Evolutionary conservation across 2,329 filamentous ascomycete genomes (phyloP).

Genomic region (Phyllosticta ampelicida): DNA sequence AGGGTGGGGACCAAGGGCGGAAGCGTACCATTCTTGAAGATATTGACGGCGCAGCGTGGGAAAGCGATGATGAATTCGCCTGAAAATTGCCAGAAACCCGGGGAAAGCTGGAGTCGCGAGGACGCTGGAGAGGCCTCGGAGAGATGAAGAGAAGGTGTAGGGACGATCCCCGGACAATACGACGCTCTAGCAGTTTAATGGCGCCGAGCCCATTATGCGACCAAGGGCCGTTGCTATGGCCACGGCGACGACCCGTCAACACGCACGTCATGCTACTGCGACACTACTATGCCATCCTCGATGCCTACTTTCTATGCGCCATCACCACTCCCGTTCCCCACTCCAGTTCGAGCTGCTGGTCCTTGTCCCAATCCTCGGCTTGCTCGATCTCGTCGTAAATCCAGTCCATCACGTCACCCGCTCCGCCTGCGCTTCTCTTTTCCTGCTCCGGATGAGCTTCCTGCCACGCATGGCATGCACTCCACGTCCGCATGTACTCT

Average conservation of each 20-base stretch:
- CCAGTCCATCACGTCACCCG: slow-evolving; percentile 51
- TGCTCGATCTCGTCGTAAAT: slow-evolving; percentile 49
- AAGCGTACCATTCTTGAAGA: background rate
- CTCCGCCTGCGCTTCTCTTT: slow-evolving; percentile 43
- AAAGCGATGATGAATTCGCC: background rate
- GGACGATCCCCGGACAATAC: background rate
- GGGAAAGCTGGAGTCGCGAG: background rate
- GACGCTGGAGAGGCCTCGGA: background rate
- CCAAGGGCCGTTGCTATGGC: background rate
- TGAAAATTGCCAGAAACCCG: background rate
- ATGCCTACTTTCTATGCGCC: slow-evolving; percentile 34
- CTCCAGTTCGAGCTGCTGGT: slow-evolving; percentile 37
- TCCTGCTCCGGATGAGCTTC: slow-evolving; percentile 42
- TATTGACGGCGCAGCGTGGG: background rate
- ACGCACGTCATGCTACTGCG: background rate
- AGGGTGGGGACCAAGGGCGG: background rate
- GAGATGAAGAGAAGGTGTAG: background rate
- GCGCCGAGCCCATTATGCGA: background rate
- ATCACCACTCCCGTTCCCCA: slow-evolving; percentile 53
- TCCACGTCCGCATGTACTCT: slow-evolving; percentile 52
- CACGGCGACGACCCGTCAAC: background rate
- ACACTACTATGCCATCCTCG: background rate
- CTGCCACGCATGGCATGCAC: slow-evolving; percentile 48
- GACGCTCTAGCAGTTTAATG: background rate
- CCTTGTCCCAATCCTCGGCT: slow-evolving; percentile 36